phyloP scores from a whole-genome alignment of 2,329 filamentous ascomycete genomes.

The Rachicladosporium sp. region DNA sequence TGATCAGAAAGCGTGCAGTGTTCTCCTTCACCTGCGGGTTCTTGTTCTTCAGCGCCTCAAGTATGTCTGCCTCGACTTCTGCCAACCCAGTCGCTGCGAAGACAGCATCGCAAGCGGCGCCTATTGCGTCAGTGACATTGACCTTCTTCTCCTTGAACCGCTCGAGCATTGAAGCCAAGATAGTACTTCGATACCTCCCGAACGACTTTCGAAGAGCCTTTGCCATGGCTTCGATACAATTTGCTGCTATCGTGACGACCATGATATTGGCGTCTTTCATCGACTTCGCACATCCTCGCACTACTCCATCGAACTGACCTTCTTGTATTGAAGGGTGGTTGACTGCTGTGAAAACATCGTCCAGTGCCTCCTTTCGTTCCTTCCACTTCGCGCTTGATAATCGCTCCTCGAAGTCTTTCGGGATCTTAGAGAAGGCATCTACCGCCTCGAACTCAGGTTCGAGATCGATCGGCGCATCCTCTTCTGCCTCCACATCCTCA shows the following conservation, averaged over 20 bases:
- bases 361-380: slow-evolving; percentile 86
- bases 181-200: slow-evolving; percentile 62
- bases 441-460: slow-evolving; percentile 61
- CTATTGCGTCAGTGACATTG: slow-evolving; percentile 74
- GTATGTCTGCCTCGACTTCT: slow-evolving; percentile 84
- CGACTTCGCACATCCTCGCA: slow-evolving; percentile 73
- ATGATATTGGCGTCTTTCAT: slow-evolving; percentile 99
- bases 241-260: slow-evolving; percentile 84
- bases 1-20: slow-evolving; percentile 83
- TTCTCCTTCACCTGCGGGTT: slow-evolving; percentile 97
- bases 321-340: slow-evolving; percentile 90
- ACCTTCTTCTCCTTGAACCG: slow-evolving; percentile 96
- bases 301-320: slow-evolving; percentile 72
- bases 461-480: slow-evolving; percentile 59
- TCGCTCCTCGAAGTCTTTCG: slow-evolving; percentile 69
- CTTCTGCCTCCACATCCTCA: slow-evolving; percentile 42
- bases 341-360: slow-evolving; percentile 61
- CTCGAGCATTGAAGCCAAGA: slow-evolving; percentile 87
- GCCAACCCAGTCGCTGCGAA: slow-evolving; percentile 56
- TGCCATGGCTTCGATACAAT: slow-evolving; percentile 80
- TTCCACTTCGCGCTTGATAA: slow-evolving; percentile 95
- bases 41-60: slow-evolving; percentile 78
- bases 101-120: slow-evolving; percentile 65
- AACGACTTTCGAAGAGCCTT: slow-evolving; percentile 73
- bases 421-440: slow-evolving; percentile 70